Conservation (phyloP, 2,329 filamentous ascomycete species). For the Scytalidium sp. region DNA sequence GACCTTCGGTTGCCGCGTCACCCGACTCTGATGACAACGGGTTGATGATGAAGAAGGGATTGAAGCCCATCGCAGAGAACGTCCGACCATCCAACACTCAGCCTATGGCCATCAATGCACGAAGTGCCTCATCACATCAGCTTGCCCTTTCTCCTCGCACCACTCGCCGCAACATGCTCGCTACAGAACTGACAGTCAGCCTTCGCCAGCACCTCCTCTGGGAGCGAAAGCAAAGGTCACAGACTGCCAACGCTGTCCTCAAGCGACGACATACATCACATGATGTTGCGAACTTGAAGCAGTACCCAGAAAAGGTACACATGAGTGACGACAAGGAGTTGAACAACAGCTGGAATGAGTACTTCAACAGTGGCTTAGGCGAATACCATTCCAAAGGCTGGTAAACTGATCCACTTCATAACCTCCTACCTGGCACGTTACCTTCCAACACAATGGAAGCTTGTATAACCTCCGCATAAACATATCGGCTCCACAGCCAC, state of each 20-base stretch:
- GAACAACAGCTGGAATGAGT: conserved; percentile 80
- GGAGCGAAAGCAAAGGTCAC: conserved; percentile 93
- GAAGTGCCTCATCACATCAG: conserved; percentile 57
- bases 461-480: neutral
- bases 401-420: too few relatives aligned
- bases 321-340: conserved; percentile 48
- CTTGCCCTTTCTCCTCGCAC: conserved; percentile 85
- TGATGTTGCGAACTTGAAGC: conserved; percentile 83
- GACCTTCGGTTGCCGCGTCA: conserved; percentile 56
- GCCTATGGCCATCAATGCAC: conserved; percentile 73
- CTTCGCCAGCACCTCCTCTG: conserved; percentile 87
- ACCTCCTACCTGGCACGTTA: neutral
- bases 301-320: conserved; percentile 68
- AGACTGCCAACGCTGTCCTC: conserved; percentile 81
- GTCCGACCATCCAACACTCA: conserved; percentile 63
- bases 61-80: conserved; percentile 40
- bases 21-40: conserved; percentile 33
- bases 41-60: conserved; percentile 45
- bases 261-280: conserved; percentile 89
- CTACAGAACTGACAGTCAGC: conserved; percentile 89
- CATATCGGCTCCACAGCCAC: neutral
- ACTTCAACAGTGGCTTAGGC: conserved; percentile 74
- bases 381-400: conserved; percentile 86
- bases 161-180: conserved; percentile 91
- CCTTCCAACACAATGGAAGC: neutral